Percentiles rank a stretch among this genome's conserved stretches.
Conservation (phyloP, 768 basidiomycete genomes). For the Hirschioporus abietinus region DNA sequence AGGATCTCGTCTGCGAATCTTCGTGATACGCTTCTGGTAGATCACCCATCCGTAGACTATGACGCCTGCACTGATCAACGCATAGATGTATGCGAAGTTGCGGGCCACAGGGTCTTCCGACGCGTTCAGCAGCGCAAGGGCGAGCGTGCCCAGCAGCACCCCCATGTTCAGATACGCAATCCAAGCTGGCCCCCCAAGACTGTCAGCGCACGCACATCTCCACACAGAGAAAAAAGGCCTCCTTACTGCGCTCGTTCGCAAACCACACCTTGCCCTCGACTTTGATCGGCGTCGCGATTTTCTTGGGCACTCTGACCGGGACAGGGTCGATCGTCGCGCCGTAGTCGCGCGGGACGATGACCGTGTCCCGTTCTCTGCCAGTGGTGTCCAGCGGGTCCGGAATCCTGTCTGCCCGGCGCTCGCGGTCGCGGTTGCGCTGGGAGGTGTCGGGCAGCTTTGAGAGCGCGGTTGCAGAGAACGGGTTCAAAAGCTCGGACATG, state of each 20-base stretch:
- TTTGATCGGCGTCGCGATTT: conserved; percentile 73
- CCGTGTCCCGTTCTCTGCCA: conserved; percentile 50
- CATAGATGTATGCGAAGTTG: conserved; percentile 80
- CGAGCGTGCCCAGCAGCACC: conserved; percentile 76
- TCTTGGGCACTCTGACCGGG: conserved; percentile 75
- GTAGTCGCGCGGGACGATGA: conserved; percentile 51
- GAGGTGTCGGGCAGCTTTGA: conserved; percentile 40
- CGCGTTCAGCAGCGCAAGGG: conserved; percentile 86
- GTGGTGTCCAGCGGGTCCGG: conserved; percentile 51
- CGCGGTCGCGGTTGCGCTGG: conserved; percentile 34
- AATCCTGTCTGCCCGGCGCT: conserved; percentile 69
- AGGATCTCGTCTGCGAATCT: conserved; percentile 86
- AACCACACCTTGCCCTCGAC: conserved; percentile 98
- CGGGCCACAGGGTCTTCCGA: conserved; percentile 63
- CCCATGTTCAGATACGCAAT: conserved; percentile 87
- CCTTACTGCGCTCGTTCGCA: conserved; percentile 86
- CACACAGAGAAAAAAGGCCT: not conserved
- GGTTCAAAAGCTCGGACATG: conserved; percentile 50
- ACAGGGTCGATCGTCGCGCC: conserved; percentile 57
- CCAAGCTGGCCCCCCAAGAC: conserved; percentile 59
- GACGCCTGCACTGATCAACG: conserved; percentile 66
- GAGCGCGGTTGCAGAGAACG: conserved; percentile 66
- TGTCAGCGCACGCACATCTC: too few species aligned
- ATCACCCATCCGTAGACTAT: conserved; percentile 79
- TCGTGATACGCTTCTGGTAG: conserved; percentile 83